A percentile compares a stretch with the other conserved stretches of the same genome.
Evolutionary conservation across 345 rosid species (phyloP).

Genomic region (Anacardium occidentale): DNA sequence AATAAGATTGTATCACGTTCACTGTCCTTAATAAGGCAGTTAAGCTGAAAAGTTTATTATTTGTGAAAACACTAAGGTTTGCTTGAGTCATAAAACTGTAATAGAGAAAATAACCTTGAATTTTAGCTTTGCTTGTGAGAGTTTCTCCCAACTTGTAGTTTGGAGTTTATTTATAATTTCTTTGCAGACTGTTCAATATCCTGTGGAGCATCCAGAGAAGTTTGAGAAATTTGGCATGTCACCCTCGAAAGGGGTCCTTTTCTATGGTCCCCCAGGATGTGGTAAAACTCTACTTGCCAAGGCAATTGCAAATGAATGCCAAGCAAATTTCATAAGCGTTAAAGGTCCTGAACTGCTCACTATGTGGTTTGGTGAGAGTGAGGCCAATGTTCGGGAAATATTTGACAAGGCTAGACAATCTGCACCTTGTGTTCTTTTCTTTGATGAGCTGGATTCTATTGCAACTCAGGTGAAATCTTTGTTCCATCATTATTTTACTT

Average conservation of each 20-base stretch:
- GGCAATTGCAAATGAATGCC: constrained; percentile 71
- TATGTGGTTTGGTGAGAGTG: constrained; percentile 86
- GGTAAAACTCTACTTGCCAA: constrained; percentile 68
- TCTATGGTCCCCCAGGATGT: constrained; percentile 76
- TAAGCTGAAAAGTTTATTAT: too few relatives aligned
- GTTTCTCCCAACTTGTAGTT: constrained; percentile 2
- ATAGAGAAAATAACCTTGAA: too few relatives aligned
- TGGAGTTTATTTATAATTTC: neutral
- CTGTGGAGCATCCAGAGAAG: constrained; percentile 83
- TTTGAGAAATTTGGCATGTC: constrained; percentile 80
- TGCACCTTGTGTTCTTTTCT: constrained; percentile 77
- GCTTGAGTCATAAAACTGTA: too few relatives aligned
- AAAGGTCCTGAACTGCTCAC: constrained; percentile 75
- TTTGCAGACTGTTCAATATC: constrained; percentile 66
- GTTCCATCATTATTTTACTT: neutral
- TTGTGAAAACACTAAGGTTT: too few relatives aligned
- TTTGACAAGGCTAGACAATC: constrained; percentile 72
- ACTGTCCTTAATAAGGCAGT: too few relatives aligned
- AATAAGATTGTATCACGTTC: too few relatives aligned
- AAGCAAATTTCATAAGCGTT: constrained; percentile 70
- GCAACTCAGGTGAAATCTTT: constrained; percentile 60
- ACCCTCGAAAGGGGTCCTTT: constrained; percentile 73
- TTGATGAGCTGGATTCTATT: constrained; percentile 74
- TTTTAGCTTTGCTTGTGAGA: neutral
- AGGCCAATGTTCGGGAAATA: constrained; percentile 70